A percentile compares a stretch with the other conserved stretches of the same genome.
phyloP scores from a whole-genome alignment of 176 grass and related monocot species.

The Cocos nucifera region DNA sequence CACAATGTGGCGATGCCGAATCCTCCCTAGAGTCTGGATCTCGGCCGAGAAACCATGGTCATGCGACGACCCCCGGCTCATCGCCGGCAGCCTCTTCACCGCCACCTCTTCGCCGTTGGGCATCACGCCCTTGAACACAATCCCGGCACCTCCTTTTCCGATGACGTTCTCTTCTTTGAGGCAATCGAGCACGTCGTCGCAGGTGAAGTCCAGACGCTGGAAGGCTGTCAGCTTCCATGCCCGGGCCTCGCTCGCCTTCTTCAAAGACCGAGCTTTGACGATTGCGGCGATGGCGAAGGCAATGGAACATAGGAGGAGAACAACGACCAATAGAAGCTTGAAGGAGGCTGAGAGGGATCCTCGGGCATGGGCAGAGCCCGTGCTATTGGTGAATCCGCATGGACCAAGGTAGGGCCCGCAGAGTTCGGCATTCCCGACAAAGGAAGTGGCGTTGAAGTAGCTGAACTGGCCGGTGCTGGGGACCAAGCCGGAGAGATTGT shows the following conservation, averaged over 20 bases:
- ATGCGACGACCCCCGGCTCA: slow-evolving; percentile 42
- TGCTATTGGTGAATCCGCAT: slow-evolving; percentile 17
- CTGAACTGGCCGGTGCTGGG: slow-evolving; percentile 59
- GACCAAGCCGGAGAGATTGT: slow-evolving; percentile 62
- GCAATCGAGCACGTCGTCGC: slow-evolving; percentile 75
- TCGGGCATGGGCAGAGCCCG: slow-evolving; percentile 25
- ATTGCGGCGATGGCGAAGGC: slow-evolving; percentile 59
- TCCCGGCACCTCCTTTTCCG: slow-evolving; percentile 78
- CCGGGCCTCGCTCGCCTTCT: slow-evolving; percentile 41
- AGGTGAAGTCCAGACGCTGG: slow-evolving; percentile 71
- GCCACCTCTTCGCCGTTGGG: slow-evolving; percentile 49
- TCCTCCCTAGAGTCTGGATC: slow-evolving; percentile 81
- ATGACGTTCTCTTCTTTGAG: slow-evolving; percentile 90
- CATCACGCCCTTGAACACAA: slow-evolving; percentile 84
- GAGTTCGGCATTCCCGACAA: slow-evolving; percentile 55
- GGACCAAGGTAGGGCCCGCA: slow-evolving; percentile 52
- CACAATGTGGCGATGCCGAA: slow-evolving; percentile 90
- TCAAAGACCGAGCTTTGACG: slow-evolving; percentile 67
- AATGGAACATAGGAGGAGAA: slow-evolving; percentile 65
- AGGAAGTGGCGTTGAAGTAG: slow-evolving; percentile 86
- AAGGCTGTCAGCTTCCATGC: slow-evolving; percentile 87
- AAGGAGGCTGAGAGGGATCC: slow-evolving; percentile 38
- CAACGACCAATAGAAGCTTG: slow-evolving; percentile 70
- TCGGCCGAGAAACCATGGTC: slow-evolving; percentile 86
- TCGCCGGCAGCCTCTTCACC: slow-evolving; percentile 74